Evolutionary conservation across 1,139 yeast species (phyloP).

Genomic region (Nakaseomyces nivariensis): DNA sequence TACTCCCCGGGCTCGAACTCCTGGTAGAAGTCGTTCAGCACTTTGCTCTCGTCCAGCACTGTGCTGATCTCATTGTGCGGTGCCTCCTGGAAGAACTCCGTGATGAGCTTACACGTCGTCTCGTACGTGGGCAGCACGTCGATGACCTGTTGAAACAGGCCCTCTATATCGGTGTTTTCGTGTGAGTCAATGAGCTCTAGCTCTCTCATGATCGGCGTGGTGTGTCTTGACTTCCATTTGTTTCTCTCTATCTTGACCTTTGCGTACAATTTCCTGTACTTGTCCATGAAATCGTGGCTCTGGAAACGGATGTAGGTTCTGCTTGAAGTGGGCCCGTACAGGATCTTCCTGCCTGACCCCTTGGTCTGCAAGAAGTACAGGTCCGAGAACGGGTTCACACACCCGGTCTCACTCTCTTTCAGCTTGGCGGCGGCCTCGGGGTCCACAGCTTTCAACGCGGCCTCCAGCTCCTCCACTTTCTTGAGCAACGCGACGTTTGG

Average conservation of each 20-base stretch:
- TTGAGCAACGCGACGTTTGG: constrained; percentile 1
- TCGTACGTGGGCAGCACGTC: constrained; percentile 20
- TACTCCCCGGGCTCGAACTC: constrained; percentile 12
- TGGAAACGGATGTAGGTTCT: constrained; percentile 14
- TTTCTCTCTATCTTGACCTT: constrained; percentile 17
- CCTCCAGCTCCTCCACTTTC: constrained; percentile 3
- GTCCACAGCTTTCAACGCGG: neutral
- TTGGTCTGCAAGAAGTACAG: constrained; percentile 11
- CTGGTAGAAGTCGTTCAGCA: constrained; percentile 15
- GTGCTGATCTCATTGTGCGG: constrained; percentile 13
- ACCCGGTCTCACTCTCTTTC: neutral
- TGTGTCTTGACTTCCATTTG: constrained; percentile 14
- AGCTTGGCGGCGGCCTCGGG: neutral
- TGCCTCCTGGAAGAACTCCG: constrained; percentile 14
- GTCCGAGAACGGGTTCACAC: constrained; percentile 14
- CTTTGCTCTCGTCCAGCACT: constrained; percentile 18
- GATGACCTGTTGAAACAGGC: constrained; percentile 12
- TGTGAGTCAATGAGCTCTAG: constrained; percentile 4
- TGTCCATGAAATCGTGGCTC: constrained; percentile 14
- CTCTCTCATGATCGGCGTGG: constrained; percentile 5
- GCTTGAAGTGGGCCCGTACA: constrained; percentile 25
- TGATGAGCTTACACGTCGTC: constrained; percentile 9
- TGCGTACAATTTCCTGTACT: constrained; percentile 18
- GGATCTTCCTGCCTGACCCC: constrained; percentile 13
- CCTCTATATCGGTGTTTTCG: neutral